phyloP scores from a whole-genome alignment of 257 asterid species.

The Scutellaria galericulata region DNA sequence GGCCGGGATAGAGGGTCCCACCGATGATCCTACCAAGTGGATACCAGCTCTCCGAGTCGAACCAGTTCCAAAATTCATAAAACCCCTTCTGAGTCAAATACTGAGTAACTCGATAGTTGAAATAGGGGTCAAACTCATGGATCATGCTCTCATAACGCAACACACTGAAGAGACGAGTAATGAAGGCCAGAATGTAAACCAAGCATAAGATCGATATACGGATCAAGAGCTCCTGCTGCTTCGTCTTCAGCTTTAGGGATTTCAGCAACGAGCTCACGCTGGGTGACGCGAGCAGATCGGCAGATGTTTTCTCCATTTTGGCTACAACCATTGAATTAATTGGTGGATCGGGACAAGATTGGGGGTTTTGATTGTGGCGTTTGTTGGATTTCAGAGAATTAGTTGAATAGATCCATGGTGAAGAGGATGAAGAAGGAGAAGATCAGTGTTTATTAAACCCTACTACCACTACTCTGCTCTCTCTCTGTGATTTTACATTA shows the following conservation, averaged over 20 bases:
- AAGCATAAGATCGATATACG: constrained; percentile 79
- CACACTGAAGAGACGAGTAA: constrained; percentile 87
- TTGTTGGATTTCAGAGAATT: neutral
- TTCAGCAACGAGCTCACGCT: constrained; percentile 51
- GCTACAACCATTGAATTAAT: constrained; percentile 43
- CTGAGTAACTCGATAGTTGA: constrained; percentile 93
- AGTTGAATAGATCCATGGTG: constrained; percentile 31
- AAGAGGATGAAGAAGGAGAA: neutral
- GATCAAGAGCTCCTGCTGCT: constrained; percentile 93
- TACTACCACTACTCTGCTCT: constrained; percentile 9
- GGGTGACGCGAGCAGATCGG: constrained; percentile 55
- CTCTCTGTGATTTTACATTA: neutral
- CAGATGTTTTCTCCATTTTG: constrained; percentile 50
- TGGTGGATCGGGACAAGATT: constrained; percentile 34
- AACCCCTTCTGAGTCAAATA: constrained; percentile 78
- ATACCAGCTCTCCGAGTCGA: constrained; percentile 98
- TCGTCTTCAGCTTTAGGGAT: constrained; percentile 78
- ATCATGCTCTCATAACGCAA: constrained; percentile 98
- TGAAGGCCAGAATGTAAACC: constrained; percentile 84
- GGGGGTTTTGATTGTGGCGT: neutral
- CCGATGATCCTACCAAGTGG: constrained; percentile 94
- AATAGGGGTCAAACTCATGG: constrained; percentile 99
- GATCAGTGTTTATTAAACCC: constrained; percentile 39
- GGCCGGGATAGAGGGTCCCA: constrained; percentile 97
- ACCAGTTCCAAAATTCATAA: constrained; percentile 99